Conservation (phyloP, 345 rosid genomes). For the Erucastrum elatum region DNA sequence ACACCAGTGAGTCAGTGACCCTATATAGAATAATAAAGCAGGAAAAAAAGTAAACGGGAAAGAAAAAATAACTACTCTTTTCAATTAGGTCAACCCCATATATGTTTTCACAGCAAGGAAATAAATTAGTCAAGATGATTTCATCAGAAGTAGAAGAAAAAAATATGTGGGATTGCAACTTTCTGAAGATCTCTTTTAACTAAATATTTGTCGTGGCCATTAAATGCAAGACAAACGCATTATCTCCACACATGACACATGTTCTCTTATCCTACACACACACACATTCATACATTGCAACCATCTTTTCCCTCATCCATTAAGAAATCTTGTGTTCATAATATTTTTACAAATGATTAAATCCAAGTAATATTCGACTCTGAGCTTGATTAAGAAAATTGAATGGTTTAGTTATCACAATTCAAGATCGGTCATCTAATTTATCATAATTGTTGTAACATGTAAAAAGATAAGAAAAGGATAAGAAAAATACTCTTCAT, state of each 20-base stretch:
- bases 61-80: background rate
- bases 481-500: background rate
- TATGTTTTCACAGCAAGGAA: background rate
- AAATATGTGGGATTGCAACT: slow-evolving; percentile 24
- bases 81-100: slow-evolving; percentile 13
- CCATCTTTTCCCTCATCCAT: slow-evolving; percentile 24
- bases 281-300: slow-evolving; percentile 16
- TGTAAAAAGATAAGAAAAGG: background rate
- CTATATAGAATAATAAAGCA: background rate
- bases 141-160: background rate
- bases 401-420: background rate
- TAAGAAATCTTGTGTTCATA: slow-evolving; percentile 14
- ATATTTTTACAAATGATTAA: slow-evolving; percentile 1
- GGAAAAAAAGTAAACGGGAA: background rate
- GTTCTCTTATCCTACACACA: slow-evolving; percentile 20
- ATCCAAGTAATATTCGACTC: background rate
- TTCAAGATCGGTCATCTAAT: background rate
- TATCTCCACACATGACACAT: slow-evolving; percentile 37
- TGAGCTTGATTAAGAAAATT: too few relatives aligned
- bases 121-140: background rate
- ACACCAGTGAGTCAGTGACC: background rate
- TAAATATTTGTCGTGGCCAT: slow-evolving; percentile 21
- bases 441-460: background rate
- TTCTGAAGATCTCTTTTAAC: slow-evolving; percentile 12
- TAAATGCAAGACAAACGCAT: slow-evolving; percentile 36